Evolutionary conservation across 2,329 filamentous ascomycete species (phyloP).

Genomic region (Blastomyces silverae): DNA sequence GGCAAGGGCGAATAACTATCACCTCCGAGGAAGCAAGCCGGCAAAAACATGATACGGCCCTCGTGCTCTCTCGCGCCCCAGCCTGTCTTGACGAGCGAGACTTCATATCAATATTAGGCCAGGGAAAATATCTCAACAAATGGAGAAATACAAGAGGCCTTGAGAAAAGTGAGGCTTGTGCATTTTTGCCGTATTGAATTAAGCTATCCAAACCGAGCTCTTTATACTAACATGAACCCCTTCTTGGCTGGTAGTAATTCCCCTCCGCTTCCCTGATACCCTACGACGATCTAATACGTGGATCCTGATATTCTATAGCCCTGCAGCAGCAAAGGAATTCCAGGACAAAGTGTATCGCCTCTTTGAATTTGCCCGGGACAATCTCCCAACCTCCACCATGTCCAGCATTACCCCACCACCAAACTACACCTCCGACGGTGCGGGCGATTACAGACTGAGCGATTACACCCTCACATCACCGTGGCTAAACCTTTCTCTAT

Average conservation of each 20-base stretch:
- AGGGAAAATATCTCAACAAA: constrained; percentile 18
- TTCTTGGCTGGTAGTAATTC: constrained; percentile 21
- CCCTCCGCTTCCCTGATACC: constrained; percentile 20
- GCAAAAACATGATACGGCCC: constrained; percentile 21
- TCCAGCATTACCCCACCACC: constrained; percentile 19
- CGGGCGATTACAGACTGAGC: constrained; percentile 15
- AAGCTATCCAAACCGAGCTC: background rate
- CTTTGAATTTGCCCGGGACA: constrained; percentile 17
- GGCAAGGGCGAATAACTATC: constrained; percentile 18
- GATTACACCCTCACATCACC: constrained; percentile 23
- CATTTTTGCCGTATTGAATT: constrained; percentile 6
- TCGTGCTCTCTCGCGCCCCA: constrained; percentile 20
- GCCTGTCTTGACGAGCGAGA: constrained; percentile 22
- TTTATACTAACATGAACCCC: background rate
- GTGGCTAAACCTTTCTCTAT: constrained; percentile 19
- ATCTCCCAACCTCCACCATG: constrained; percentile 15
- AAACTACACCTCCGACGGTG: constrained; percentile 14
- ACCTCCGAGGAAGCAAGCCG: constrained; percentile 17
- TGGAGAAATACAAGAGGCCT: constrained; percentile 19
- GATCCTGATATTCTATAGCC: constrained; percentile 23
- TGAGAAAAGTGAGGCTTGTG: constrained; percentile 18
- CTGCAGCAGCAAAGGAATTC: constrained; percentile 22
- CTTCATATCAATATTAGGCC: constrained; percentile 19
- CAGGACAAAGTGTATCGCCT: constrained; percentile 20
- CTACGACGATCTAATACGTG: constrained; percentile 21